Evolutionary conservation across 1,284 basidiomycete species (phyloP), one percentile per base, ranked within the genome.

Genomic region (Austroboletus rostrupii): DNA sequence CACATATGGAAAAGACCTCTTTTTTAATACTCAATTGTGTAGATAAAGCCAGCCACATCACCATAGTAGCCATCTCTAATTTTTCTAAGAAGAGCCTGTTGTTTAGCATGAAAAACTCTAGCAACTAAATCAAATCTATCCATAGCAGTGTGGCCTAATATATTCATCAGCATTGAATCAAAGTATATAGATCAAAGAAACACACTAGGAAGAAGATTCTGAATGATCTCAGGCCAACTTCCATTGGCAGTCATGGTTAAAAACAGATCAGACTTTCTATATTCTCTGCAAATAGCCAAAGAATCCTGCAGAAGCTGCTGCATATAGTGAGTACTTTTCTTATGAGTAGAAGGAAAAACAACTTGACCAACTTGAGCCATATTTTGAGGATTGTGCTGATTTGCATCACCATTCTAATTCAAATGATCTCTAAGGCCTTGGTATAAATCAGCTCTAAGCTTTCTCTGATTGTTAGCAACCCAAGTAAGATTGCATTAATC

Each of bases 41-140:
- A 55, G 0, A 57, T 52, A 35, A 48, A 45, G 3, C 47, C 47
- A 41, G 48, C 52, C 21, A 54, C 33, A 0, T 31, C 0, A 11
- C 40, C 52, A 57, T 44, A 57, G 33, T 54, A 54, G 1, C 49
- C 56, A 49, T 49, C 21, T 5, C 1, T 1, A n/a, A 61, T 47
- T 3, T 40, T 46, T 0, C 74, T 57, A 0, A 79, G 16, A 0
- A 78, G 40, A 0, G 62, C 67, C 5, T 70, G 55, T 35, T 66
- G 67, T 49, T 77, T 78, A 37, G 70, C 31, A 20, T 72, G 29
- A 50, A 81, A 81, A 1, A 79, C 73, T 3, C 65, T 43, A 1
- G 71, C 58, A 3, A 79, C 69, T 37, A 81, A 53, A 37, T 80
- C 75, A 29, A 76, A 77, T 1, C 70, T 52, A 50, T 81, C 76